These are phyloP conservation scores for Pythium guiyangense DNA, from an alignment of 352 stramenopile species.

Conservation along the genomic window DNA sequence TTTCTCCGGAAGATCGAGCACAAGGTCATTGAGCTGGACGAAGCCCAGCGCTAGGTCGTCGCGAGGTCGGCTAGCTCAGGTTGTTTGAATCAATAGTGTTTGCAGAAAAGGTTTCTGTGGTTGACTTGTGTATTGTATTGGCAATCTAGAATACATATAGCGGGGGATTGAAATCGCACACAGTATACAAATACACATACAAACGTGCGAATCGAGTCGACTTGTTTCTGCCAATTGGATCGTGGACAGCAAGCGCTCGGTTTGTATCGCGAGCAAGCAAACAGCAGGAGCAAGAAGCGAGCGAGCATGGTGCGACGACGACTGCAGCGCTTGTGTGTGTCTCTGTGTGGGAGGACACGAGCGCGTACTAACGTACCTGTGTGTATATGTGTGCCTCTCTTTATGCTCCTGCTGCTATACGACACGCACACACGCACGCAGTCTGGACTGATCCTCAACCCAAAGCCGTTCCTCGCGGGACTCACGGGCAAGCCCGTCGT, in stretches of 20 bases:
- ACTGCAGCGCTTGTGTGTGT: neutral
- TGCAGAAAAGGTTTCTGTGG: too few species aligned
- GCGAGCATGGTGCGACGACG: neutral
- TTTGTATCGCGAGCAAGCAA: neutral
- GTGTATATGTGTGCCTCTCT: slow-evolving; percentile 5
- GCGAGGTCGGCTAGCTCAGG: neutral
- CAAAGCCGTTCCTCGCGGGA: slow-evolving; percentile 94
- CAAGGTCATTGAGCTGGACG: slow-evolving; percentile 46
- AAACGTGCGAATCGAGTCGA: neutral
- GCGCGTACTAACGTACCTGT: neutral
- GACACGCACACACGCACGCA: slow-evolving; percentile 15
- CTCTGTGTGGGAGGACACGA: neutral
- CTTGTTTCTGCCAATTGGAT: neutral
- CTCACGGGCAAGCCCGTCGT: slow-evolving; percentile 95
- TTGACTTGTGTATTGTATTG: neutral
- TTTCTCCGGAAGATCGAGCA: slow-evolving; percentile 69
- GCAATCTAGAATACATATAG: too few species aligned
- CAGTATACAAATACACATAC: neutral
- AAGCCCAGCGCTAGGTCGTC: slow-evolving; percentile 13
- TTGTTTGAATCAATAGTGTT: neutral
- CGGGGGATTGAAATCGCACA: neutral
- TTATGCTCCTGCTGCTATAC: slow-evolving; percentile 2
- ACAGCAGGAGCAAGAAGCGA: neutral
- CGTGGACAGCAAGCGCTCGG: neutral
- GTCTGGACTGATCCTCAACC: slow-evolving; percentile 91